Percentiles rank a stretch among this genome's conserved stretches.
phyloP scores from a whole-genome alignment of 1,284 basidiomycete genomes.

The Puccinia horiana region DNA sequence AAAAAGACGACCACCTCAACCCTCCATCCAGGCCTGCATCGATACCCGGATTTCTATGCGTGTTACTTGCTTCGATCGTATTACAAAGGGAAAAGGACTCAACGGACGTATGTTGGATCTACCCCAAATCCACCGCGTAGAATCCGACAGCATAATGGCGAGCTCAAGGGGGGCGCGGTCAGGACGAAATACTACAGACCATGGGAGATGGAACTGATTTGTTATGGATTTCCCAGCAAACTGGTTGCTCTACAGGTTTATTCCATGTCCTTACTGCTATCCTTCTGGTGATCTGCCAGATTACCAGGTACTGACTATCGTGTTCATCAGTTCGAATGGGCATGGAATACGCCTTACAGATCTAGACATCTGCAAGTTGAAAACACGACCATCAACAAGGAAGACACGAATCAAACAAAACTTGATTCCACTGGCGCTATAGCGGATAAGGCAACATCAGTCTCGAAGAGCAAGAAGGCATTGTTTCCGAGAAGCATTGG shows the following conservation, averaged over 20 bases:
- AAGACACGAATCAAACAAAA: not conserved
- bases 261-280: not conserved
- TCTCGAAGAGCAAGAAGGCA: constrained; percentile 29
- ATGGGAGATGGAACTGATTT: constrained; percentile 48
- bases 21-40: constrained; percentile 34
- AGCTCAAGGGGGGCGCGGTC: constrained; percentile 43
- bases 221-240: constrained; percentile 48
- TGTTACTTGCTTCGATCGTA: constrained; percentile 45
- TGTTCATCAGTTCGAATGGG: constrained; percentile 46
- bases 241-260: constrained; percentile 41
- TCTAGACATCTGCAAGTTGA: constrained; percentile 40
- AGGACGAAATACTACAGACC: constrained; percentile 47
- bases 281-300: not conserved
- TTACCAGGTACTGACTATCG: not conserved
- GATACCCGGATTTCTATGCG: constrained; percentile 41
- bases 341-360: constrained; percentile 46
- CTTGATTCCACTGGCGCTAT: not conserved
- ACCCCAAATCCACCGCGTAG: constrained; percentile 46
- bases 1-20: constrained; percentile 40
- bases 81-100: constrained; percentile 7
- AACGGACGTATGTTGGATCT: constrained; percentile 45
- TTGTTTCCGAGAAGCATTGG: constrained; percentile 43
- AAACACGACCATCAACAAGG: not conserved
- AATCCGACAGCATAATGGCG: constrained; percentile 47
- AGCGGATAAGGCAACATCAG: not conserved